Evolutionary conservation across 2,329 filamentous ascomycete species (phyloP).

Genomic region (Graphium sp.): DNA sequence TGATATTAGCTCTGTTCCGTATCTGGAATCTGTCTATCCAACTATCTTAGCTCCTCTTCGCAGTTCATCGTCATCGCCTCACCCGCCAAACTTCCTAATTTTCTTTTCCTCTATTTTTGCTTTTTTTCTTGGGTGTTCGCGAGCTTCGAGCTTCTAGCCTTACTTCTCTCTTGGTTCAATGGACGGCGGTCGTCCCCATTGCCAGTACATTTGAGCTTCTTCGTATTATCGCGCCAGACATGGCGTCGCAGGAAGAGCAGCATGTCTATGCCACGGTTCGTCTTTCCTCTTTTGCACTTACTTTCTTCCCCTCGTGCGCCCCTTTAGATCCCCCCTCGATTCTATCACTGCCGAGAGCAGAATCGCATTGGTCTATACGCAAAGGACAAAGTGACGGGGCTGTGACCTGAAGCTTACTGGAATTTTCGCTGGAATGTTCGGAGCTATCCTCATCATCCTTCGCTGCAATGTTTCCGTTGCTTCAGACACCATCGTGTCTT

Average conservation of each 20-base stretch:
- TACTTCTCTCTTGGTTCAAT: too few species aligned
- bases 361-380: not conserved
- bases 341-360: not conserved
- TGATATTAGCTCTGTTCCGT: too few species aligned
- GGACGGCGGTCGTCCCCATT: too few species aligned
- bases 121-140: too few species aligned
- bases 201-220: too few species aligned
- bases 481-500: conserved; percentile 1
- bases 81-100: too few species aligned
- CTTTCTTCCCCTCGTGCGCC: not conserved
- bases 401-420: not conserved
- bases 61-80: too few species aligned
- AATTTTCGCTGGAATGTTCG: not conserved
- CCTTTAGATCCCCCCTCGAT: not conserved
- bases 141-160: too few species aligned
- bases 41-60: too few species aligned
- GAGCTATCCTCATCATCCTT: not conserved
- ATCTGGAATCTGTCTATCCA: too few species aligned
- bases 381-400: not conserved
- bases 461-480: conserved; percentile 4
- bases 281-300: conserved; percentile 7
- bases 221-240: too few species aligned
- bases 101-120: too few species aligned
- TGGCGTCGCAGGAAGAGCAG: conserved; percentile 22
- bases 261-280: conserved; percentile 41